Conservation (phyloP, 2,329 filamentous ascomycete genomes). For the Fusarium torreyae region DNA sequence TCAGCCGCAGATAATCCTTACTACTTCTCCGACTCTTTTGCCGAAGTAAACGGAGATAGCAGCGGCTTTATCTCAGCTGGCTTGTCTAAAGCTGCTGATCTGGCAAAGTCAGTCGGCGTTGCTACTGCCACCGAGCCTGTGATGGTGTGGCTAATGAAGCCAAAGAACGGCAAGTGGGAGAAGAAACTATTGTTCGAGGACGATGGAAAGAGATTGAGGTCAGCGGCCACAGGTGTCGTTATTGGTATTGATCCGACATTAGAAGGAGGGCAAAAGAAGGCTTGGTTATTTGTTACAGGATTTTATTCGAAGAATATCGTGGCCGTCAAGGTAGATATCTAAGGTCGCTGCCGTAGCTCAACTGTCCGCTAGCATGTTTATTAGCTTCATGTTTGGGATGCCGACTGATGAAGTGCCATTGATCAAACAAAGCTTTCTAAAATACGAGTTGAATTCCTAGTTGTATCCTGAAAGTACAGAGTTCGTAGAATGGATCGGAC, state of each 20-base stretch:
- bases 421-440: too few relatives aligned
- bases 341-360: not conserved
- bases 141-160: conserved; percentile 61
- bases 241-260: conserved; percentile 65
- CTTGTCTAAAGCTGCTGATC: conserved; percentile 57
- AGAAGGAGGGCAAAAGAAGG: conserved; percentile 62
- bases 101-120: conserved; percentile 53
- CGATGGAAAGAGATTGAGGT: conserved; percentile 66
- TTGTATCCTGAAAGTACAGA: too few relatives aligned
- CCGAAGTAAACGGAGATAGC: conserved; percentile 53
- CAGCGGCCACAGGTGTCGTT: conserved; percentile 66
- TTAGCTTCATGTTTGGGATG: too few relatives aligned
- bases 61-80: conserved; percentile 70
- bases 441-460: too few relatives aligned
- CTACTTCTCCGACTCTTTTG: conserved; percentile 70
- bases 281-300: conserved; percentile 72
- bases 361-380: too few relatives aligned
- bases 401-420: too few relatives aligned
- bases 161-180: conserved; percentile 55
- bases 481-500: not conserved
- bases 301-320: conserved; percentile 65
- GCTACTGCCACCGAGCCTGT: conserved; percentile 58
- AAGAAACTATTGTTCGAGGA: conserved; percentile 70
- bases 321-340: conserved; percentile 67
- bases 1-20: conserved; percentile 69